Percentiles rank a stretch among this genome's conserved stretches.
Conservation (phyloP, 106 monocot species). For the Narthecium ossifragum region DNA sequence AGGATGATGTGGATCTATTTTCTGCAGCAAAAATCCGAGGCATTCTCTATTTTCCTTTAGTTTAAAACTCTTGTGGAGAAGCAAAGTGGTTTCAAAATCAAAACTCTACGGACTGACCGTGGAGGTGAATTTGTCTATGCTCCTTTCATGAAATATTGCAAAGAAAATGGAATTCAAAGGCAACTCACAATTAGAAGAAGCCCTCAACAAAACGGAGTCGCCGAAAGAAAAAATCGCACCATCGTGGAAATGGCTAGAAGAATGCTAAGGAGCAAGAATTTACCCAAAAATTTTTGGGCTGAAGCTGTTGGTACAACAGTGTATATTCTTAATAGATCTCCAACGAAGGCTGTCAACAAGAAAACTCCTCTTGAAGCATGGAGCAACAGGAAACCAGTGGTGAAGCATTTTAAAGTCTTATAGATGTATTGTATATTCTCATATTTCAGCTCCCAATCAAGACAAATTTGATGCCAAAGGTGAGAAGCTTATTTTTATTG, state of each 20-base stretch:
- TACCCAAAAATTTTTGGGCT: slow-evolving; percentile 1
- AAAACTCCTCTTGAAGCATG: no score
- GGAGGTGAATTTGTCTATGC: background rate
- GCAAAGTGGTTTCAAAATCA: background rate
- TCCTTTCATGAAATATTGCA: background rate
- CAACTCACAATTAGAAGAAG: background rate
- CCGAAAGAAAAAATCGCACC: background rate
- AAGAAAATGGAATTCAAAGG: background rate
- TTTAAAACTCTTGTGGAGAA: background rate
- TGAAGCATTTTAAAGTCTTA: slow-evolving; percentile 1
- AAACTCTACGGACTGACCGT: background rate
- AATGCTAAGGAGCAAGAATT: background rate
- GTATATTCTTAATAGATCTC: no score
- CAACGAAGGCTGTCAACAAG: no score
- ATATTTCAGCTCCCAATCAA: no score
- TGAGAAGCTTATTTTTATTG: no score
- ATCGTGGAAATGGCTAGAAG: slow-evolving; percentile 5
- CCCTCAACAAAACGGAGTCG: background rate
- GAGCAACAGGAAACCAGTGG: no score
- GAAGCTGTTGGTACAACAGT: background rate
- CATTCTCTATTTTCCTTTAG: slow-evolving; percentile 1
- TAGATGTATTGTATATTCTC: background rate
- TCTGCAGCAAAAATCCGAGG: slow-evolving; percentile 3
- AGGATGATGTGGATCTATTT: slow-evolving; percentile 8
- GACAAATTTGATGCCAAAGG: no score